phyloP scores from a whole-genome alignment of 1,139 yeast species.

The Yamadazyma conglobata region DNA sequence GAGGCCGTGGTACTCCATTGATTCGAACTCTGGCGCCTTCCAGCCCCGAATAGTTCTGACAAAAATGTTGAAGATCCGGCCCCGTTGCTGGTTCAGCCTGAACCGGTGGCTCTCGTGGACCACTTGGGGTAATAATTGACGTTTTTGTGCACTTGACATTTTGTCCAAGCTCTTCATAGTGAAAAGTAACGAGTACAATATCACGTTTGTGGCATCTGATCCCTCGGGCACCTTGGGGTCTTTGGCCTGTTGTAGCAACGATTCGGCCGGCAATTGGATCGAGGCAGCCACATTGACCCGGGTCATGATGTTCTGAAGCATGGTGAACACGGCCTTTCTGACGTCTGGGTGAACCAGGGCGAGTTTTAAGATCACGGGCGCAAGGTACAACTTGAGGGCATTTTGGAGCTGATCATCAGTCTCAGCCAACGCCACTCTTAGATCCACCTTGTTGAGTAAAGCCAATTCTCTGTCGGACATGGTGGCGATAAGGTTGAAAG shows the following conservation, averaged over 20 bases:
- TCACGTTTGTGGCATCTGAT: slow-evolving; percentile 50
- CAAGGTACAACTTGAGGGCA: slow-evolving; percentile 58
- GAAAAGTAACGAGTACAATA: slow-evolving; percentile 64
- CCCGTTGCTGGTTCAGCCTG: slow-evolving; percentile 37
- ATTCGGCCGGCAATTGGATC: slow-evolving; percentile 58
- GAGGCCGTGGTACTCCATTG: slow-evolving; percentile 38
- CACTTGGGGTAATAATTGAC: slow-evolving; percentile 44
- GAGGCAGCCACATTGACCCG: slow-evolving; percentile 57
- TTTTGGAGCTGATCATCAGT: slow-evolving; percentile 62
- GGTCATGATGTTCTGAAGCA: slow-evolving; percentile 64
- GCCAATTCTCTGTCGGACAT: slow-evolving; percentile 46
- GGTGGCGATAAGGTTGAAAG: no score
- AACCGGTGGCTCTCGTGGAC: slow-evolving; percentile 43
- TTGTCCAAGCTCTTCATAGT: slow-evolving; percentile 65
- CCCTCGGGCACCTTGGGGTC: slow-evolving; percentile 43
- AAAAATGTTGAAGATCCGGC: slow-evolving; percentile 61
- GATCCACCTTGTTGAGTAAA: slow-evolving; percentile 73
- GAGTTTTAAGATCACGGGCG: slow-evolving; percentile 77
- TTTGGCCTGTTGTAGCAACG: slow-evolving; percentile 62
- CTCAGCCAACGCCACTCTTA: slow-evolving; percentile 75
- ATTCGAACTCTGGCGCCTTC: slow-evolving; percentile 48
- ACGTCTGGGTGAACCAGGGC: slow-evolving; percentile 71
- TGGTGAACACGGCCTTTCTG: slow-evolving; percentile 62
- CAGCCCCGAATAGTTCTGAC: slow-evolving; percentile 52
- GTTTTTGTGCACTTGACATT: slow-evolving; percentile 30